phyloP scores from a whole-genome alignment of 257 asterid species.

The Salvia rosmarinus region DNA sequence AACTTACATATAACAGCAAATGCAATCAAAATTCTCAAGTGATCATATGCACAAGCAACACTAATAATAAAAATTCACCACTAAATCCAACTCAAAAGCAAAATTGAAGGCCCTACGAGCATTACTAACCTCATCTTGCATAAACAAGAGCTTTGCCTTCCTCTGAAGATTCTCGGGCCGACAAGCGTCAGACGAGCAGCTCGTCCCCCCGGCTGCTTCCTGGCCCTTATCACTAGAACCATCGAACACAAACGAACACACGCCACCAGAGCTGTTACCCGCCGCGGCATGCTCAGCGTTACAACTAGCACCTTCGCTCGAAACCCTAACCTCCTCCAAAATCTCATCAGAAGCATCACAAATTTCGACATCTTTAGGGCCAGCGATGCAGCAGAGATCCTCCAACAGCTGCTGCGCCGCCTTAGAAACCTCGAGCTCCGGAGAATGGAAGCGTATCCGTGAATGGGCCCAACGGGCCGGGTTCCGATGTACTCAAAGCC shows the following conservation, averaged over 20 bases:
- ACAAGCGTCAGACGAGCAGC: conserved; percentile 28
- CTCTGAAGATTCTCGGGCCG: conserved; percentile 42
- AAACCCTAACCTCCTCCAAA: conserved; percentile 44
- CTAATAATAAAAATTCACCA: background rate
- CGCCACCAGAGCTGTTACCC: conserved; percentile 46
- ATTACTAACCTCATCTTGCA: conserved; percentile 58
- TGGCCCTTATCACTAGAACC: conserved; percentile 25
- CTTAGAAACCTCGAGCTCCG: conserved; percentile 59
- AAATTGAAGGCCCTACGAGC: background rate
- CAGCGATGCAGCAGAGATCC: conserved; percentile 50
- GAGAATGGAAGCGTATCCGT: conserved; percentile 73
- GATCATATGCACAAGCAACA: background rate
- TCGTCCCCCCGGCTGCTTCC: conserved; percentile 25
- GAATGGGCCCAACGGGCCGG: conserved; percentile 81
- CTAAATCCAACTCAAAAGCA: background rate
- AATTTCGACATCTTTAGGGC: conserved; percentile 33
- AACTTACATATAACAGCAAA: background rate
- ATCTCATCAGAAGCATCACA: conserved; percentile 22
- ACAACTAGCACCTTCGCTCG: conserved; percentile 34
- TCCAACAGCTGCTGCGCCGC: conserved; percentile 67
- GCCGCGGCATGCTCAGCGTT: conserved; percentile 28
- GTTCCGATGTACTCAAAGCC: conserved; percentile 40
- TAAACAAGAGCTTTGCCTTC: conserved; percentile 46
- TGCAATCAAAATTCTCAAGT: background rate
- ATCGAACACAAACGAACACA: conserved; percentile 19